Evolutionary conservation across 2,329 filamentous ascomycete species (phyloP).

Genomic region (Apiospora aurea): DNA sequence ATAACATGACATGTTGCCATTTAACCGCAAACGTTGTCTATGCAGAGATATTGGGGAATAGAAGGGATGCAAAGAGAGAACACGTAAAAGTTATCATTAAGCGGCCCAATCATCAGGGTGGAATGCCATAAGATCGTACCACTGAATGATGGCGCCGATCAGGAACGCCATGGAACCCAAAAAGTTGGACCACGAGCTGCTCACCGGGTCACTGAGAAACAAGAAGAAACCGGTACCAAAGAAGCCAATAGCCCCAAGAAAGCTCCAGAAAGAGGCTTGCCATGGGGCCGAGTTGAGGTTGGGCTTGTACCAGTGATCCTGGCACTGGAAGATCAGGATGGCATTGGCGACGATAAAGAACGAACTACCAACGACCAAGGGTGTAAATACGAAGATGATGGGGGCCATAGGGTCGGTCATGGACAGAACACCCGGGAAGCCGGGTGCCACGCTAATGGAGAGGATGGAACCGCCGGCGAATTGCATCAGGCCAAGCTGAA

Average conservation of each 20-base stretch:
- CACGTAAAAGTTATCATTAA: background rate
- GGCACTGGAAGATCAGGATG: slow-evolving; percentile 26
- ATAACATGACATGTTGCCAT: background rate
- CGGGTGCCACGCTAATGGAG: slow-evolving; percentile 25
- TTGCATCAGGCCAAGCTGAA: slow-evolving; percentile 25
- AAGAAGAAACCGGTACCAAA: slow-evolving; percentile 28
- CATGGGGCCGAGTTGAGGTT: slow-evolving; percentile 28
- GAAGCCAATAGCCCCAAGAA: slow-evolving; percentile 29
- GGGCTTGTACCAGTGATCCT: slow-evolving; percentile 31
- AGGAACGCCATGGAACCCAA: slow-evolving; percentile 29
- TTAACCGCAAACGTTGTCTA: background rate
- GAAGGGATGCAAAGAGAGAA: background rate
- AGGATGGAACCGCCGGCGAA: slow-evolving; percentile 24
- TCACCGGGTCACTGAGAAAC: slow-evolving; percentile 24
- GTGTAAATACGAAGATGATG: slow-evolving; percentile 27
- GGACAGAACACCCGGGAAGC: slow-evolving; percentile 27
- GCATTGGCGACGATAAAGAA: slow-evolving; percentile 30
- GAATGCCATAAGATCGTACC: slow-evolving; percentile 36
- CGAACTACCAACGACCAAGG: slow-evolving; percentile 27
- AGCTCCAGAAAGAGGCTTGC: slow-evolving; percentile 31
- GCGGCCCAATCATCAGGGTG: slow-evolving; percentile 25
- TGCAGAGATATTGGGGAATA: background rate
- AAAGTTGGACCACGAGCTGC: slow-evolving; percentile 25
- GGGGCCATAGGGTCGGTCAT: slow-evolving; percentile 3
- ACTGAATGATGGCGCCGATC: slow-evolving; percentile 31